phyloP scores from a whole-genome alignment of 129 eudicot genomes.

The Ambrosia artemisiifolia region DNA sequence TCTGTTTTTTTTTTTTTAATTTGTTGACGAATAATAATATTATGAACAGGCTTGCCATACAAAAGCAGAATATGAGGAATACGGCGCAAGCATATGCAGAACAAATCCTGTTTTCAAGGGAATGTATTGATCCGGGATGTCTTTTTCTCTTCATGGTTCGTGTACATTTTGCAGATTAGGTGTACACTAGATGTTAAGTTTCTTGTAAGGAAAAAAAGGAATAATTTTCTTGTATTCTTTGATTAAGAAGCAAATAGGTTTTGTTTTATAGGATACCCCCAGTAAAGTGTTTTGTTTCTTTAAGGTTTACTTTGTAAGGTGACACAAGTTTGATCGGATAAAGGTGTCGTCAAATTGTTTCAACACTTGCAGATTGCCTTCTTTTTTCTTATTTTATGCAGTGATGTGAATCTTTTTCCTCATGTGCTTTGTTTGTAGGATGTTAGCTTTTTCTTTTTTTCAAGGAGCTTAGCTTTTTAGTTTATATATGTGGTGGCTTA shows the following conservation, averaged over 20 bases:
- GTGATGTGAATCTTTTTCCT: not conserved
- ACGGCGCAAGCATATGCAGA: slow-evolving; percentile 97
- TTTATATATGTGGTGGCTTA: too few species aligned
- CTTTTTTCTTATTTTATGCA: not conserved
- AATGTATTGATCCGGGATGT: slow-evolving; percentile 54
- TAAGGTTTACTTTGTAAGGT: slow-evolving; percentile 31
- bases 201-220: slow-evolving; percentile 27
- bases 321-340: slow-evolving; percentile 29
- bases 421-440: not conserved
- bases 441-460: too few species aligned
- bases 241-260: slow-evolving; percentile 33
- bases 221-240: slow-evolving; percentile 44
- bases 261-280: slow-evolving; percentile 26
- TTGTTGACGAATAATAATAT: not conserved
- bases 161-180: slow-evolving; percentile 43
- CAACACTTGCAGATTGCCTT: slow-evolving; percentile 11
- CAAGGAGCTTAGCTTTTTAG: too few species aligned
- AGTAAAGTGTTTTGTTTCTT: slow-evolving; percentile 19
- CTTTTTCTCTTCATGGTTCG: slow-evolving; percentile 9
- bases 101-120: slow-evolving; percentile 99
- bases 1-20: not conserved
- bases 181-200: slow-evolving; percentile 43
- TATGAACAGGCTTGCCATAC: slow-evolving; percentile 89
- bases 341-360: slow-evolving; percentile 24
- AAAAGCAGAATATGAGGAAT: slow-evolving; percentile 95